Base-by-base conservation (phyloP, 2,329 filamentous ascomycete genomes). In the Colletotrichum eremochloae region DNA sequence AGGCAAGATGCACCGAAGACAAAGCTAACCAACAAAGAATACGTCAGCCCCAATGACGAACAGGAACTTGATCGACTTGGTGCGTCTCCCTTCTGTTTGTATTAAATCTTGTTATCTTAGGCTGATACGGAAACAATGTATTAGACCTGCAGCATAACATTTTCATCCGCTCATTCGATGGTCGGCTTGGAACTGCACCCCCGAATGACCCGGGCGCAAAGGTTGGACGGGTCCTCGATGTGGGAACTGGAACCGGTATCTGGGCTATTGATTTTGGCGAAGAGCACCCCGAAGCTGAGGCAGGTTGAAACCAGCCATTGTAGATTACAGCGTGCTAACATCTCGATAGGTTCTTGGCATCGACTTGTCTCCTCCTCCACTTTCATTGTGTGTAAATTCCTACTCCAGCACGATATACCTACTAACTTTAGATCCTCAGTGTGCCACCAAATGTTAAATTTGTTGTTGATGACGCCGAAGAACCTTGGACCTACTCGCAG, bases 331-430 rank as follows among this genome's bases (percentile, higher is more conserved):
- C 86, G n/a, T 78, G 83, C 64, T 83, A 78, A 46, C 18, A 46
- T 46, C 4, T 46, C 7, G 8, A 48, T 82, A 79, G 81, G 88
- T 80, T 1, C 83, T 84, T 48, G 89, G 88, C 6, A 86, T 87
- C 2, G 88, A 91, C 74, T 81, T 90, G 1, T 89, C 87, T 20
- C 87, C 88, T 0, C 88, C 89, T 14, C 88, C 90, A 69, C 5
- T 7, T 5, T 6, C 8, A 33, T 86, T 88, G 74, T 92, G 29
- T n/a, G 44, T 31, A 5, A n/a, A 12, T 20, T 40, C 31, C 8
- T 3, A 1, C 36, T n/a, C 20, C 2, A 3, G 78, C 75, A 2
- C 1, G 20, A 36, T 4, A 4, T 1, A 1, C 12, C n/a, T 50
- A 4, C 36, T 11, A 5, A n/a, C 9, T 8, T 15, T 24, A 5